phyloP scores from a whole-genome alignment of 1,139 yeast genomes.

The Kluyveromyces sp. region DNA sequence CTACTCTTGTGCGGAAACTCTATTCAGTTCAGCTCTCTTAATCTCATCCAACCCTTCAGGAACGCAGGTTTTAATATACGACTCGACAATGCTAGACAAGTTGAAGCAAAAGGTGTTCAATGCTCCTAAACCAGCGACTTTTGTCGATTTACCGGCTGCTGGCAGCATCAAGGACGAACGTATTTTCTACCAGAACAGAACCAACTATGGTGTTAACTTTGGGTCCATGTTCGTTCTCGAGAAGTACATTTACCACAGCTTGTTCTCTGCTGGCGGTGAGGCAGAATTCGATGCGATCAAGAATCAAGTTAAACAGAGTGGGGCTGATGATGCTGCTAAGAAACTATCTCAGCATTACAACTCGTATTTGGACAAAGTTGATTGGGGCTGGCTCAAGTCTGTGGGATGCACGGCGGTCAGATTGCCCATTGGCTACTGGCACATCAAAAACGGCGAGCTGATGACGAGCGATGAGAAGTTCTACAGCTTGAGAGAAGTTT shows the following conservation, averaged over 20 bases:
- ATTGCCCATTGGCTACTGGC: conserved; percentile 91
- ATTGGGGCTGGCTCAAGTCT: conserved; percentile 69
- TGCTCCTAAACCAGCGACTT: neutral
- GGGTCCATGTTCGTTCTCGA: conserved; percentile 83
- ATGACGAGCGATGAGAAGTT: conserved; percentile 51
- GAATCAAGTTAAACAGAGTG: conserved; percentile 41
- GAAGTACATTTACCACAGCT: conserved; percentile 57
- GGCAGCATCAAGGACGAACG: conserved; percentile 3
- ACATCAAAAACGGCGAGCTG: conserved; percentile 55
- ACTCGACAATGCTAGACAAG: conserved; percentile 4
- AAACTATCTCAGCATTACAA: conserved; percentile 66
- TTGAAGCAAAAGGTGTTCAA: conserved; percentile 4
- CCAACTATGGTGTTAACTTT: conserved; percentile 77
- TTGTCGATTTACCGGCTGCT: conserved; percentile 5
- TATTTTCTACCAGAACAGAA: conserved; percentile 52
- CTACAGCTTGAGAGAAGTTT: conserved; percentile 47
- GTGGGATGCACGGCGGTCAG: conserved; percentile 72
- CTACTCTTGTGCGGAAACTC: too few species aligned
- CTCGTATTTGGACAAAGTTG: conserved; percentile 48
- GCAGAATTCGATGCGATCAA: conserved; percentile 74
- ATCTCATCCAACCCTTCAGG: neutral
- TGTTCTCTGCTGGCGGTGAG: conserved; percentile 46
- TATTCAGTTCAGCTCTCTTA: neutral
- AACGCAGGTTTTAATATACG: neutral
- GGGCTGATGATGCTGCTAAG: conserved; percentile 48